Evolutionary conservation across 208 protist species (phyloP), one percentile per base, ranked within the genome.

Genomic region (Novymonas esmeraldas): DNA sequence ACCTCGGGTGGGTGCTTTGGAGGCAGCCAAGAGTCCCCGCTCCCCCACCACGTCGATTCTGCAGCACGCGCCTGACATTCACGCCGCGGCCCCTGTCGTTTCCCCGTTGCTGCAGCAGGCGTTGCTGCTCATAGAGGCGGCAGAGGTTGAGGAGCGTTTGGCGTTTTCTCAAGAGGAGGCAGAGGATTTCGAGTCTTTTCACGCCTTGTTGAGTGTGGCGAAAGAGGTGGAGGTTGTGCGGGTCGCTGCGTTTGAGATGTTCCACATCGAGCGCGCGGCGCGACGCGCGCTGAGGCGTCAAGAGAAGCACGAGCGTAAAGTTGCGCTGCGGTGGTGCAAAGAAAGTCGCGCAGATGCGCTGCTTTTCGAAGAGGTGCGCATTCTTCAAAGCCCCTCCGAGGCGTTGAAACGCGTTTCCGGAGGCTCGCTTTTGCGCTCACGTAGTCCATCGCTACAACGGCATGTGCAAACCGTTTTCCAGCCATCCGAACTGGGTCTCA

Each of bases 21-120:
- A 11, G 13, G 22, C 54, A 44, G 22, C 9, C 0, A 44, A 42
- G 9, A 13, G 18, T 18, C 20, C 36, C 13, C 26, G 18, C 14
- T 29, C 5, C 6, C 6, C 22, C 3, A 41, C 10, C 18, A 44
- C 54, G 0, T 26, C n/a, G 14, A 10, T 36, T 2, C 5, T 31
- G 16, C 26, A 44, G 26, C 3, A 61, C 45, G 39, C 20, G 22
- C 34, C 33, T 2, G 24, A 33, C 16, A 34, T 34, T 10, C 5
- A 7, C 9, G 39, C 11, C 14, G 22, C 45, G 22, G 22, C 24
- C 5, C 39, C 20, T 50, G 26, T 33, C 13, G 4, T 39, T 54
- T 75, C 78, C 34, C 83, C 82, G n/a, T 34, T 81, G 14, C 3
- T 92, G 41, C 54, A 61, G 34, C 81, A 85, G 18, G 86, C 82